Evolutionary conservation across 441 rosid species (phyloP).

Genomic region (Mallotus japonicus): DNA sequence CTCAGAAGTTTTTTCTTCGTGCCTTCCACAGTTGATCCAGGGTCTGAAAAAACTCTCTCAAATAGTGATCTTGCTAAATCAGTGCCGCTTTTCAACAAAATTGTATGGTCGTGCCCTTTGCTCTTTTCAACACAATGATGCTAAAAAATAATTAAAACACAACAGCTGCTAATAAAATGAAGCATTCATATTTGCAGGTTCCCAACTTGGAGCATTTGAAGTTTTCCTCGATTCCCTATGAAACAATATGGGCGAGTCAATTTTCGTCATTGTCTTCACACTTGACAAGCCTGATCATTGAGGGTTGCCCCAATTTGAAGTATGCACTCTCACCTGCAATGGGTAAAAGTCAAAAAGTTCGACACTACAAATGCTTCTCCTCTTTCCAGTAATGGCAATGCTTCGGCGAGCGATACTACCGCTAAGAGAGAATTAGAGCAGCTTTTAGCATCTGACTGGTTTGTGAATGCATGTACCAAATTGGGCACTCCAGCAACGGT

Average conservation of each 20-base stretch:
- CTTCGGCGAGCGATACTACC: slow-evolving; percentile 19
- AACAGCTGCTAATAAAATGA: no score
- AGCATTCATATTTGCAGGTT: neutral
- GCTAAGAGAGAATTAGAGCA: slow-evolving; percentile 49
- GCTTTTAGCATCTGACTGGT: slow-evolving; percentile 59
- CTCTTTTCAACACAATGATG: no score
- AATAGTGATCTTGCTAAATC: neutral
- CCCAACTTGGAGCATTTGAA: slow-evolving; percentile 1
- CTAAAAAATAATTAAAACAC: no score
- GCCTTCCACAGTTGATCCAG: neutral
- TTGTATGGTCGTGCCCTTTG: neutral
- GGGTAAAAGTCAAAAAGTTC: neutral
- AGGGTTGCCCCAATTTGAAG: neutral
- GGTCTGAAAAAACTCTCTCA: neutral
- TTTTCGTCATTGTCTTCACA: neutral
- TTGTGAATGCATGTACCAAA: no score
- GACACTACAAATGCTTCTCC: neutral
- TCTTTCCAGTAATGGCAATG: slow-evolving; percentile 19
- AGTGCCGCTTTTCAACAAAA: neutral
- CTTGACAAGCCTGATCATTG: neutral
- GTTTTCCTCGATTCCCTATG: neutral
- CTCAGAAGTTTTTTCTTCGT: slow-evolving; percentile 16
- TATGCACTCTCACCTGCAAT: neutral
- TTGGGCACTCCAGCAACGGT: no score
- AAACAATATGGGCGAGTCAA: neutral